Evolutionary conservation across 2,329 filamentous ascomycete species (phyloP).

Genomic region (Ascochyta pisi): DNA sequence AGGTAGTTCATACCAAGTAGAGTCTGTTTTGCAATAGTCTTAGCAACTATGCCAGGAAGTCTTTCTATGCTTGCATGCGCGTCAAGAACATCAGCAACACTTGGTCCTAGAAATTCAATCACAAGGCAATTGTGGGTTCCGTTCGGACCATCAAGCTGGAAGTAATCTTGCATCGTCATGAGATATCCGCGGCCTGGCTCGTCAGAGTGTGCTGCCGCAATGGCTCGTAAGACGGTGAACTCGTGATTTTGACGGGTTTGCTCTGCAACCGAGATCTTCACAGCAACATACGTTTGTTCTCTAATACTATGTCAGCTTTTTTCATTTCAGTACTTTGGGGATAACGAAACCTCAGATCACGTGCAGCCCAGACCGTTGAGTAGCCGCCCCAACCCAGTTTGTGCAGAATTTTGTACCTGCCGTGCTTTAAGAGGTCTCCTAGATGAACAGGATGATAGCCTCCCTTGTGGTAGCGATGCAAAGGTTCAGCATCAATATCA

Average conservation of each 20-base stretch:
- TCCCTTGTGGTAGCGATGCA: constrained; percentile 25
- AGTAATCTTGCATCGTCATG: constrained; percentile 48
- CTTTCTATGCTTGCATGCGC: constrained; percentile 43
- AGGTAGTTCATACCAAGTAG: constrained; percentile 28
- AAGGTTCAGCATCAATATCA: constrained; percentile 28
- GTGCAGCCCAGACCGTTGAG: constrained; percentile 33
- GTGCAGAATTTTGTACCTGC: constrained; percentile 33
- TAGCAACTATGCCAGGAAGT: constrained; percentile 49
- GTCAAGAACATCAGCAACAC: constrained; percentile 47
- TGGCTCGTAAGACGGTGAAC: constrained; percentile 18
- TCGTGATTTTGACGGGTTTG: constrained; percentile 17
- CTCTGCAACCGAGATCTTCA: constrained; percentile 32
- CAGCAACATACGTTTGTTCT: constrained; percentile 28
- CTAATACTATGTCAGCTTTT: constrained; percentile 12
- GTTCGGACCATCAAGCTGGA: constrained; percentile 53
- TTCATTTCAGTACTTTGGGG: neutral
- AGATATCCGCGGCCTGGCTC: constrained; percentile 36
- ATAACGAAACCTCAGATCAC: constrained; percentile 15
- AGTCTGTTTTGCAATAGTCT: constrained; percentile 39
- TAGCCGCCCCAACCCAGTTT: constrained; percentile 34
- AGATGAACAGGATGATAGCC: constrained; percentile 32
- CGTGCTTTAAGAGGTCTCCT: constrained; percentile 24
- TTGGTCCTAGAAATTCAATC: constrained; percentile 52
- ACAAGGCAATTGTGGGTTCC: constrained; percentile 56
- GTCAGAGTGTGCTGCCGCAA: constrained; percentile 15